Percentiles rank a stretch among this genome's conserved stretches.
Evolutionary conservation across 768 basidiomycete genomes (phyloP).

Genomic region (Royoungia palumana): DNA sequence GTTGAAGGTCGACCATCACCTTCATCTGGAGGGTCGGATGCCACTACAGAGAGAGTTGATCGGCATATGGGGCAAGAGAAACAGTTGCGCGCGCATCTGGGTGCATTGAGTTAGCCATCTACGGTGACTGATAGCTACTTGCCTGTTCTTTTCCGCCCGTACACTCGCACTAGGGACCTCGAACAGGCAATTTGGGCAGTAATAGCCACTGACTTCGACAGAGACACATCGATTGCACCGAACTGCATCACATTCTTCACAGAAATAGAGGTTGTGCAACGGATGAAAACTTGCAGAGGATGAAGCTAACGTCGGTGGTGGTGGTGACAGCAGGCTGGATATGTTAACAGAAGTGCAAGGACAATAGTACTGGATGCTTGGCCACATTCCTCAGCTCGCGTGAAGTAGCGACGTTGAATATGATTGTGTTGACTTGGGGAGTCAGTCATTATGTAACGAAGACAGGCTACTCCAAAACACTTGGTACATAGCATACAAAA

Average conservation of each 20-base stretch:
- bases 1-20: slow-evolving; percentile 54
- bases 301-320: slow-evolving; percentile 72
- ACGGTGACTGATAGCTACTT: slow-evolving; percentile 11
- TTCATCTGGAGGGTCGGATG: slow-evolving; percentile 72
- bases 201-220: slow-evolving; percentile 94
- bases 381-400: slow-evolving; percentile 33
- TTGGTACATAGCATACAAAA: too few relatives aligned
- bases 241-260: slow-evolving; percentile 97
- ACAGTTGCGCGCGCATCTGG: slow-evolving; percentile 95
- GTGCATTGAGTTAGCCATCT: background rate
- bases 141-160: slow-evolving; percentile 97
- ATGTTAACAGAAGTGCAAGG: slow-evolving; percentile 52
- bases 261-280: slow-evolving; percentile 87
- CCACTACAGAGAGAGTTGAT: slow-evolving; percentile 87
- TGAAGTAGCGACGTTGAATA: too few relatives aligned
- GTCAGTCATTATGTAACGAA: too few relatives aligned
- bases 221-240: slow-evolving; percentile 91
- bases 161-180: slow-evolving; percentile 98
- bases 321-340: slow-evolving; percentile 45
- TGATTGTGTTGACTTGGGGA: too few relatives aligned
- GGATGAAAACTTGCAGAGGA: slow-evolving; percentile 81
- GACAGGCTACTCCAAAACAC: background rate
- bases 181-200: slow-evolving; percentile 97
- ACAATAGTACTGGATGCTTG: slow-evolving; percentile 63
- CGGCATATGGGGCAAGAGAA: slow-evolving; percentile 94